phyloP scores from a whole-genome alignment of 306 rosid species.

The Vigna angularis region DNA sequence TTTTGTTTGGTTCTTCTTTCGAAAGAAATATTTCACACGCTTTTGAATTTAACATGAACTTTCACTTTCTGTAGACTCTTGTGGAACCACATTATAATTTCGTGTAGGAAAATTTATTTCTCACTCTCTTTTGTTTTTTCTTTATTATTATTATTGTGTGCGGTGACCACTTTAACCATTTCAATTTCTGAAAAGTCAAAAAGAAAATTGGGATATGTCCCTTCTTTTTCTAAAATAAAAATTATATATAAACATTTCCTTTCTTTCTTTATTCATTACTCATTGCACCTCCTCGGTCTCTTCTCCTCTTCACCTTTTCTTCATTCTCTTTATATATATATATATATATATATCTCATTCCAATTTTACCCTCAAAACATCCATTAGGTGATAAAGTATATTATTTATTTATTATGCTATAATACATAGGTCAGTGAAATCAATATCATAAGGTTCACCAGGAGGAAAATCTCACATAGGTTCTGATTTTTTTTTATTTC shows the following conservation, averaged over 20 bases:
- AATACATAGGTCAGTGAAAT: constrained; percentile 54
- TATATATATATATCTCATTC: neutral
- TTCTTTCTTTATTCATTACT: neutral
- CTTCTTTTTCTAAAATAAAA: neutral
- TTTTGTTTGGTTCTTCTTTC: constrained; percentile 57
- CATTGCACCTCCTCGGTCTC: neutral
- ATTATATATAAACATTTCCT: neutral
- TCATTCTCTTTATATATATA: neutral
- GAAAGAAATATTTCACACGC: constrained; percentile 46
- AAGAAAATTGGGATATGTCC: constrained; percentile 36
- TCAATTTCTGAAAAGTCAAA: constrained; percentile 48
- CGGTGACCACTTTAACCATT: constrained; percentile 52
- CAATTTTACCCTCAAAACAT: constrained; percentile 38
- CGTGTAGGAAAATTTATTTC: constrained; percentile 55
- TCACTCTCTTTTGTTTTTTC: constrained; percentile 46
- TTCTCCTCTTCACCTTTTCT: neutral
- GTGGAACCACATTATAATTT: constrained; percentile 59
- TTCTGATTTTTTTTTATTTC: constrained; percentile 31
- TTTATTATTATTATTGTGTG: constrained; percentile 30
- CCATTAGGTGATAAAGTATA: neutral
- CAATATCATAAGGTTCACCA: constrained; percentile 51
- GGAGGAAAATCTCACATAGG: constrained; percentile 48
- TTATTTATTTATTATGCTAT: constrained; percentile 26
- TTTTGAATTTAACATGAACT: constrained; percentile 51
- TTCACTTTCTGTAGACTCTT: constrained; percentile 71